Evolutionary conservation across 2,329 filamentous ascomycete genomes (phyloP), one percentile per base, ranked within the genome.

Genomic region (Aspergillus tubingensis): DNA sequence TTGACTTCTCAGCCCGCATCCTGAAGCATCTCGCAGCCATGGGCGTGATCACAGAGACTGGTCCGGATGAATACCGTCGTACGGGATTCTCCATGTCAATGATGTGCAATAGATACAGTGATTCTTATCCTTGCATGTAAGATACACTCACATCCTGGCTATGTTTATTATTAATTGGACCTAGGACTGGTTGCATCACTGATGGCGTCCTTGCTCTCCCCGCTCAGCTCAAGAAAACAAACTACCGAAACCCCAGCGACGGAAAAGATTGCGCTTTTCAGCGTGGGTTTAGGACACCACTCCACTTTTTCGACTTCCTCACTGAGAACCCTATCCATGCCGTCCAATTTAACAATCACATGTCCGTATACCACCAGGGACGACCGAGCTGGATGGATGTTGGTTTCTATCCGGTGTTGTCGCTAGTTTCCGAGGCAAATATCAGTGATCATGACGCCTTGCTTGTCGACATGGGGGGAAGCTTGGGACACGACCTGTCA

Each of bases 391-490:
- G 72, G 72, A 72, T 72, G 63, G 72, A 73, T 38, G 56, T 59
- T 2, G 67, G 65, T 47, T 82, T 57, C 60, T 74, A 70, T 49
- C 66, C 70, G 6, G 68, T 74, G 1, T 44, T 64, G 5, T 54
- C 57, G 2, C 58, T 72, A 5, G 58, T 71, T 19, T 15, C 67
- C 23, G 66, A 61, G 0, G 4, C 54, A 1, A 32, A 57, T 5
- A 38, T 60, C 1, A 53, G 38, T 2, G 38, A 54, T 0, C 53
- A 69, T 0, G 67, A 66, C 25, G 70, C 73, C 7, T 64, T 74
- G 1, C 58, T 77, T 2, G 78, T 82, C 2, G 80, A 83, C 60
- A 69, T 82, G 1, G 80, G 78, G 8, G 80, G 79, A 3, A 70
- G 72, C 32, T 53, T 74, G 0, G 79, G 80, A 5, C 77, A 81